Evolutionary conservation across 2,329 filamentous ascomycete species (phyloP).

Genomic region (Cercospora canescens): DNA sequence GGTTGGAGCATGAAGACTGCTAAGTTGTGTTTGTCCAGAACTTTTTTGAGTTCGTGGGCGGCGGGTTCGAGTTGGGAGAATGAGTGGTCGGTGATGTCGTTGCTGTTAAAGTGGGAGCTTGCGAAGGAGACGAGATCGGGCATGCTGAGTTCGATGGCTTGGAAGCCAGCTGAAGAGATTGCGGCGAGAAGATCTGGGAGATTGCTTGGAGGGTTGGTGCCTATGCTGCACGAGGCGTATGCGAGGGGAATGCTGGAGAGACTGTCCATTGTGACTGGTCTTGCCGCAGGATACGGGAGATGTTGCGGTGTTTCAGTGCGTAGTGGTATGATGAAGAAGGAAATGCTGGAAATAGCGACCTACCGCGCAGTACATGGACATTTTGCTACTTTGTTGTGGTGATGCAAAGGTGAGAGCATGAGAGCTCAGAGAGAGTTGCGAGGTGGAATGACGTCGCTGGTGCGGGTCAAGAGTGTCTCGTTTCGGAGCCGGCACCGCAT

Average conservation of each 20-base stretch:
- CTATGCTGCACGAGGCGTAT: slow-evolving; percentile 60
- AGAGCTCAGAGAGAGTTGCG: background rate
- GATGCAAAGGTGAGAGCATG: background rate
- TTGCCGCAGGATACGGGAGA: too few relatives aligned
- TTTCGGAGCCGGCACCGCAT: background rate
- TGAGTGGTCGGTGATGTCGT: slow-evolving; percentile 56
- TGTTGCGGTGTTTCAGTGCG: too few relatives aligned
- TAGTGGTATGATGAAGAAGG: background rate
- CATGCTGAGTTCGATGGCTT: slow-evolving; percentile 72
- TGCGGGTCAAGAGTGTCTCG: background rate
- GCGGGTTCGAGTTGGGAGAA: slow-evolving; percentile 60
- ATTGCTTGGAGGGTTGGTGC: slow-evolving; percentile 49
- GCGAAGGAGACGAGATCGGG: slow-evolving; percentile 69
- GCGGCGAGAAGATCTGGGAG: slow-evolving; percentile 62
- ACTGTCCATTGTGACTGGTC: slow-evolving; percentile 14
- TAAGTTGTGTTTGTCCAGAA: slow-evolving; percentile 57
- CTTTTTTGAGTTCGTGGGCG: slow-evolving; percentile 54
- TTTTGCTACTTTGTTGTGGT: background rate
- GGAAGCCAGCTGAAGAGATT: slow-evolving; percentile 65
- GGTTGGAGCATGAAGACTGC: slow-evolving; percentile 72
- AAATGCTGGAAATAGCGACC: background rate
- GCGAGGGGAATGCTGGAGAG: slow-evolving; percentile 48
- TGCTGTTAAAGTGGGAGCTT: slow-evolving; percentile 43
- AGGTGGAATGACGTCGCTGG: background rate
- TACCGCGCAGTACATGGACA: background rate